These are phyloP conservation scores for Aspergillus tubingensis DNA, from an alignment of 2,329 filamentous ascomycete species.

Conservation along the genomic window DNA sequence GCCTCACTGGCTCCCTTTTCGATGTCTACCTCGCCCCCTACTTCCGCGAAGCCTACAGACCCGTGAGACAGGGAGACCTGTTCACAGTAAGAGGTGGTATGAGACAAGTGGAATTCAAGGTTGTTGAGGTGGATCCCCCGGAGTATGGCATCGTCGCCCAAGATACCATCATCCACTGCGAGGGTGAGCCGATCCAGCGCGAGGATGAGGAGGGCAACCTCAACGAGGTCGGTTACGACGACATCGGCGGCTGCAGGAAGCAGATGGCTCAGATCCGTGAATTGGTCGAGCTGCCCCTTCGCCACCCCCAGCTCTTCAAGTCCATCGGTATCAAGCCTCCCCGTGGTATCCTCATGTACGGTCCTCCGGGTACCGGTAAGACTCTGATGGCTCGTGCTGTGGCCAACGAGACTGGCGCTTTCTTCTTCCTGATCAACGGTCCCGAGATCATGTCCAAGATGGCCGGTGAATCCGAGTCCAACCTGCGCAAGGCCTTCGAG, in stretches of 20 bases:
- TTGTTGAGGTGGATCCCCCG: slow-evolving; percentile 96
- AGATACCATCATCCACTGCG: slow-evolving; percentile 98
- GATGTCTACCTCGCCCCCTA: slow-evolving; percentile 99
- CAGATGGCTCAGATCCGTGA: slow-evolving; percentile 99
- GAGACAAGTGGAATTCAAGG: slow-evolving; percentile 99
- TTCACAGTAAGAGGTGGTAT: slow-evolving; percentile 98
- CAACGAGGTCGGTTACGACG: slow-evolving; percentile 98
- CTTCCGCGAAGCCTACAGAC: slow-evolving; percentile 98
- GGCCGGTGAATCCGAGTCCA: slow-evolving; percentile 98
- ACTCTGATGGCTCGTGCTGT: slow-evolving; percentile 98
- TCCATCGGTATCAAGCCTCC: slow-evolving; percentile 99
- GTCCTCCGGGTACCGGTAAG: slow-evolving; percentile 98
- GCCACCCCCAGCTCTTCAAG: slow-evolving; percentile 99
- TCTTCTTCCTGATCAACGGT: slow-evolving; percentile 99
- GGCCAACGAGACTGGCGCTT: slow-evolving; percentile 97
- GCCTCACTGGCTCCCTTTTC: slow-evolving; percentile 94
- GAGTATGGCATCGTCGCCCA: slow-evolving; percentile 99
- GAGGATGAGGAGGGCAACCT: slow-evolving; percentile 99
- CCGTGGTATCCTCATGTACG: slow-evolving; percentile 93
- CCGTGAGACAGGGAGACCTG: slow-evolving; percentile 93
- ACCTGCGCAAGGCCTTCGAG: slow-evolving; percentile 97
- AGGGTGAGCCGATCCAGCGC: slow-evolving; percentile 94
- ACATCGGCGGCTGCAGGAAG: slow-evolving; percentile 98
- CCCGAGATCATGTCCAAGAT: slow-evolving; percentile 99
- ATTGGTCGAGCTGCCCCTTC: slow-evolving; percentile 93